Base-by-base conservation (phyloP, 2,329 filamentous ascomycete species). In the Ceratocystis albifundus region DNA sequence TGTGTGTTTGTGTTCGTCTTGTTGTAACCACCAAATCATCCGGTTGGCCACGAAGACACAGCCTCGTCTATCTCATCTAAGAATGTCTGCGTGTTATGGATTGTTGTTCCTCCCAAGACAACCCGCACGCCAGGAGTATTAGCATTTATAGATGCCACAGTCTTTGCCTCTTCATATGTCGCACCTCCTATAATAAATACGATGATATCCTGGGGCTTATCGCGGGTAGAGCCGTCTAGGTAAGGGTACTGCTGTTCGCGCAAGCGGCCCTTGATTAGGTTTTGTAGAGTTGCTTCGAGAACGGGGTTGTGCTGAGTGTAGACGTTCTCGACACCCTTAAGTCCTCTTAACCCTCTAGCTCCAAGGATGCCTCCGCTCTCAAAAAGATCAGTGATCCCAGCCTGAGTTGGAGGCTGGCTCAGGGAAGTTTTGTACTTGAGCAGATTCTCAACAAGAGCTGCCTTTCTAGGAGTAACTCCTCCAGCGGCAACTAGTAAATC, bases 301-400 rank as follows among this genome's bases (percentile, higher is more conserved):
- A 90, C 82, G 0, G 95, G 91, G 4, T 90, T 95, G 75, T 99
- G 94, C 74, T 99, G 95, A 0, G 94, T 99, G 75, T 99, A 99
- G 32, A 99, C 94, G 71, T 99, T 99, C 75, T 99, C 95, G 0
- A 99, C 94, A 1, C 94, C 94, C 73, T 97, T 96, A 15, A 99
- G 80, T 0, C 94, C 94, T 73, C 96, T 96, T 75, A 99, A 91
- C 12, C 89, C 89, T 0, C 90, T 89, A 76, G 99, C 96, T 4
- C 66, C 66, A 36, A 68, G 64, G 70, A 99, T 93, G 3, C 90
- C 93, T 0, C 88, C 84, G 0, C 90, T 88, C 72, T 97, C 92
- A 72, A 99, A 97, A 5, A 97, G 84, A 70, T 97, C 93, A 0
- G 90, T 87, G 67, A 96, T 90, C 4, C 90, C 90, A 8, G 88